Conservation (phyloP, 1,139 yeast genomes). For the Taiozyma onychis region DNA sequence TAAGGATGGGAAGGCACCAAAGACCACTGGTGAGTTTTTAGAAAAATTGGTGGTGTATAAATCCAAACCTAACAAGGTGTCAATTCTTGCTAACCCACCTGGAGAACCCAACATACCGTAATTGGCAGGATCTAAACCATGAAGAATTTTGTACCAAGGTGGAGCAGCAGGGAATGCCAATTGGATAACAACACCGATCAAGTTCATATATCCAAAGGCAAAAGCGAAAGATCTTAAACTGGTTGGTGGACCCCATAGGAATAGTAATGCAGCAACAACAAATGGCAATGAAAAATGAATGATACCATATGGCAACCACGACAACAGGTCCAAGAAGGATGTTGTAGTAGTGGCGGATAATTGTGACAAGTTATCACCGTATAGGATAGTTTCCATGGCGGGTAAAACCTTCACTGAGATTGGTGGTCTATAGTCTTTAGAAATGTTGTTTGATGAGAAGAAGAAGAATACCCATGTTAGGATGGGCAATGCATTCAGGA, state of each 20-base stretch:
- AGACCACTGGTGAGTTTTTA: slow-evolving; percentile 80
- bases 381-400: slow-evolving; percentile 87
- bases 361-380: slow-evolving; percentile 89
- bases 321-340: slow-evolving; percentile 68
- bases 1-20: slow-evolving; percentile 97
- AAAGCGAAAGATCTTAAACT: slow-evolving; percentile 82
- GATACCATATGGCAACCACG: slow-evolving; percentile 96
- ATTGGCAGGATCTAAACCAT: slow-evolving; percentile 87
- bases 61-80: slow-evolving; percentile 70
- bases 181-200: slow-evolving; percentile 79
- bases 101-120: slow-evolving; percentile 93
- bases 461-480: slow-evolving; percentile 84
- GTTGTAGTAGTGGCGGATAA: slow-evolving; percentile 74
- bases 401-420: slow-evolving; percentile 90
- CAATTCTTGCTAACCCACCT: slow-evolving; percentile 93
- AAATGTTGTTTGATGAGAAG: slow-evolving; percentile 74
- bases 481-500: slow-evolving; percentile 80
- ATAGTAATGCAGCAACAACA: slow-evolving; percentile 72
- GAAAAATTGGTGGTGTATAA: slow-evolving; percentile 81
- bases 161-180: slow-evolving; percentile 92
- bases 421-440: slow-evolving; percentile 76
- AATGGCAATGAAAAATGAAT: slow-evolving; percentile 89
- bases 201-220: slow-evolving; percentile 96
- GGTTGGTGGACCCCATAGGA: slow-evolving; percentile 91
- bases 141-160: slow-evolving; percentile 90